Evolutionary conservation across 108 stramenopile species (phyloP), one percentile per base, ranked within the genome.

Genomic region (Nitzschia palea): DNA sequence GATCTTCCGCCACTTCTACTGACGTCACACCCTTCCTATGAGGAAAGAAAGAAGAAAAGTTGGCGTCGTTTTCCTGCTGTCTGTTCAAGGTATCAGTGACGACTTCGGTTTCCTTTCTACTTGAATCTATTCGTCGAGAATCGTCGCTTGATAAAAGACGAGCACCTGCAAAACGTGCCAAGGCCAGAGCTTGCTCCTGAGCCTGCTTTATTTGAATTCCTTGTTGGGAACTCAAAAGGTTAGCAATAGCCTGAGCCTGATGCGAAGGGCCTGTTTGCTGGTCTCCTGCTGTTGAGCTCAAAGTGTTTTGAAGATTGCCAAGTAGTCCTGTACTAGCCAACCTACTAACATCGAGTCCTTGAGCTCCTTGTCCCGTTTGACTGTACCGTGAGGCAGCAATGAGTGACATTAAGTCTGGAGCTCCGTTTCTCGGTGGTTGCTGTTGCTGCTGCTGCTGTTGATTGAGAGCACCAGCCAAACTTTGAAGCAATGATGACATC

Each of bases 111-210:
- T 12, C 47, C 8, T 48, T 4, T 12, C 15, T n/a, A 20, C 47
- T 48, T 12, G 17, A 18, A 10, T 40, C 37, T 14, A 10, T 40
- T 8, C 37, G 37, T 8, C 37, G 10, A 18, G 47, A 8, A 48
- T 48, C 47, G n/a, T 48, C 47, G 22, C 47, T 20, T 48, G 47
- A 48, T 48, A 48, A 20, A 4, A 48, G 47, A 48, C 47, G 47
- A 4, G 47, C 47, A 20, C 47, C 47, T 12, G 47, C 47, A 8
- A 48, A 4, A 20, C 47, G 47, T 12, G 47, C 47, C 18, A 48
- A 20, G n/a, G 47, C 47, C 4, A 48, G 47, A 20, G 47, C 47
- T n/a, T n/a, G 47, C 15, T 8, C 47, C n/a, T 48, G 47, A 4
- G 15, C 18, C n/a, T 48, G 47, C 4, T 18, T 48, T 4, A 20